Percentiles rank a stretch among this genome's conserved stretches.
Conservation (phyloP, 1,139 yeast genomes). For the Blastobotrys ciferrii region DNA sequence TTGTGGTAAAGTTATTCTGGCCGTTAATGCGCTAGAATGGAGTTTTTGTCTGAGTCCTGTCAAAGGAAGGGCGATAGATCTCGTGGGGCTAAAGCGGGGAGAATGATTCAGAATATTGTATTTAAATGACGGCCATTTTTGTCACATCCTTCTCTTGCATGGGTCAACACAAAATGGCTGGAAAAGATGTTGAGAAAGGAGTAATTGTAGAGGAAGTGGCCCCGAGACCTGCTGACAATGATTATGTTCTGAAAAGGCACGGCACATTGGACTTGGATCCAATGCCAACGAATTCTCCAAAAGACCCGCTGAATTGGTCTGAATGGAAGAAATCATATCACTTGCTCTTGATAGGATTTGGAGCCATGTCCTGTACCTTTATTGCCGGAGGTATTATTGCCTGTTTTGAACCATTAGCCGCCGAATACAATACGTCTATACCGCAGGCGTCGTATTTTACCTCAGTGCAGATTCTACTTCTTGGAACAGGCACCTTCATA, state of each 20-base stretch:
- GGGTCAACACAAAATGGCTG: not conserved
- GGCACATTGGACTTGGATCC: constrained; percentile 25
- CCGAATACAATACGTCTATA: constrained; percentile 18
- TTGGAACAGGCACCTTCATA: constrained; percentile 22
- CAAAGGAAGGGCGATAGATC: too few relatives aligned
- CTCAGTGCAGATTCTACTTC: constrained; percentile 20
- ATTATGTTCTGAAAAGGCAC: constrained; percentile 19
- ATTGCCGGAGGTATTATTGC: constrained; percentile 25
- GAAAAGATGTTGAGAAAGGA: not conserved
- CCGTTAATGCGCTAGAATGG: too few relatives aligned
- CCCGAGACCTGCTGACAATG: not conserved
- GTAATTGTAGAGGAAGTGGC: not conserved
- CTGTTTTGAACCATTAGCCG: constrained; percentile 21
- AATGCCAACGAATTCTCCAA: constrained; percentile 19
- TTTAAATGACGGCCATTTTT: not conserved
- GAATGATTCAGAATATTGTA: not conserved
- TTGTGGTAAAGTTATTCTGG: too few relatives aligned
- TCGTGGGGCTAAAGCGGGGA: not conserved
- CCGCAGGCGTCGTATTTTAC: constrained; percentile 21
- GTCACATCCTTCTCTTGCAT: not conserved
- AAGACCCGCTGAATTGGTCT: constrained; percentile 25
- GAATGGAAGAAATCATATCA: constrained; percentile 17
- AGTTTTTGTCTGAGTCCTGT: too few relatives aligned
- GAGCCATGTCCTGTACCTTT: constrained; percentile 22
- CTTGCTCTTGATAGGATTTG: constrained; percentile 20